Conservation (phyloP, 2,329 filamentous ascomycete genomes). For the Salinomyces thailandicus region DNA sequence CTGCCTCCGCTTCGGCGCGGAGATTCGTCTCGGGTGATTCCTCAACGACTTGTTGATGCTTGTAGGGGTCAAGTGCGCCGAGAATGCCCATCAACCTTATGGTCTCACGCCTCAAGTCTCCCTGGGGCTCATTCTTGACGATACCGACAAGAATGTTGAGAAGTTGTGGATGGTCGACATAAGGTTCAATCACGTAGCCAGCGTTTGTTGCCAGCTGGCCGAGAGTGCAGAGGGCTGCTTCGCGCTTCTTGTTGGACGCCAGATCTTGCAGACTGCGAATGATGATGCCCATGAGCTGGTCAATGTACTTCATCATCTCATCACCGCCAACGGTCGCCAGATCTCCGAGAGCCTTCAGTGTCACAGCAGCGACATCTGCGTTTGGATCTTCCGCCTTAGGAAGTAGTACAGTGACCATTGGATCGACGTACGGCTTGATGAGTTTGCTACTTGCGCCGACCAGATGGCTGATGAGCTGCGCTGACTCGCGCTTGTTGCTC, state of each 20-base stretch:
- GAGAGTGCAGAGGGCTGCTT: constrained; percentile 80
- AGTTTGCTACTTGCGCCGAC: constrained; percentile 87
- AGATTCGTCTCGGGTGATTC: constrained; percentile 72
- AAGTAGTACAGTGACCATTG: constrained; percentile 88
- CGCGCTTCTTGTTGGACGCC: constrained; percentile 78
- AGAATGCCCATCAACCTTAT: constrained; percentile 95
- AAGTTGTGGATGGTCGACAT: constrained; percentile 86
- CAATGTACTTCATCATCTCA: constrained; percentile 86
- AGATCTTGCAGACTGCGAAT: constrained; percentile 90
- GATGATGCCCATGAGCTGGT: constrained; percentile 87
- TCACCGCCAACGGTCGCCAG: constrained; percentile 87
- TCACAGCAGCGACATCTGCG: constrained; percentile 82
- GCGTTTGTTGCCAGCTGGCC: constrained; percentile 92
- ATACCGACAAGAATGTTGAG: constrained; percentile 89
- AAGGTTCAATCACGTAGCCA: constrained; percentile 94
- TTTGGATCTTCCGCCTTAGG: constrained; percentile 82
- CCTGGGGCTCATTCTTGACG: constrained; percentile 83
- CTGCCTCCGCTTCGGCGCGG: constrained; percentile 51
- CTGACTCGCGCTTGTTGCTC: constrained; percentile 91
- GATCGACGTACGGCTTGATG: constrained; percentile 93
- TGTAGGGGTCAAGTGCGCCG: constrained; percentile 90
- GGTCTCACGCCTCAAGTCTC: constrained; percentile 77
- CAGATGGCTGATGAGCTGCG: constrained; percentile 80
- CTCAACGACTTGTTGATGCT: constrained; percentile 90
- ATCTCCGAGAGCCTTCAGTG: constrained; percentile 90